Evolutionary conservation across 106 monocot species (phyloP).

Genomic region (Agapanthus africanus): DNA sequence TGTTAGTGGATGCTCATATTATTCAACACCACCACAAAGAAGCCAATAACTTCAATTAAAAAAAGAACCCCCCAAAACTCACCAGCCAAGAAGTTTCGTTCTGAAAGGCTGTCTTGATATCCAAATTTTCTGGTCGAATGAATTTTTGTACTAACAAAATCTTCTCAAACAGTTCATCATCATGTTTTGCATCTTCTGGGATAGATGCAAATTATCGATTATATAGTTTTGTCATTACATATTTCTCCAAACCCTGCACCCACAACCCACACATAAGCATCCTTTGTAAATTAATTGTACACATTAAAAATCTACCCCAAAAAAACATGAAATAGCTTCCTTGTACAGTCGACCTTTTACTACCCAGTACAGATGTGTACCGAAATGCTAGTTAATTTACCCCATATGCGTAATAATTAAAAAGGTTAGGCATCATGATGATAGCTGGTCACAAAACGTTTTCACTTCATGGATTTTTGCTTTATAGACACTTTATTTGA

Average conservation of each 20-base stretch:
- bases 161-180: conserved; percentile 80
- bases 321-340: too few species aligned
- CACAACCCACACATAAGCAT: background rate
- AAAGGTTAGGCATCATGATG: too few species aligned
- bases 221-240: conserved; percentile 92
- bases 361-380: too few species aligned
- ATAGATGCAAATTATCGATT: conserved; percentile 75
- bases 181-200: conserved; percentile 76
- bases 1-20: background rate
- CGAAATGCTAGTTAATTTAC: too few species aligned
- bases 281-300: too few species aligned
- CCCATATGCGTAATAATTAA: too few species aligned
- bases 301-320: too few species aligned
- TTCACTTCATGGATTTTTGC: too few species aligned
- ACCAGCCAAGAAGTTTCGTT: conserved; percentile 96
- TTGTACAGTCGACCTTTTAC: too few species aligned
- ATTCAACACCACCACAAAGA: background rate
- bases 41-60: background rate
- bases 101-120: conserved; percentile 68
- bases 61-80: conserved; percentile 14
- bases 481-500: too few species aligned
- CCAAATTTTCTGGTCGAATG: conserved; percentile 79
- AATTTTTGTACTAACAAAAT: conserved; percentile 78
- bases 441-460: too few species aligned
- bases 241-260: conserved; percentile 83